Percentiles rank a stretch among this genome's conserved stretches.
Evolutionary conservation across 176 grass and related monocot species (phyloP).

Genomic region (Lolium multiflorum): DNA sequence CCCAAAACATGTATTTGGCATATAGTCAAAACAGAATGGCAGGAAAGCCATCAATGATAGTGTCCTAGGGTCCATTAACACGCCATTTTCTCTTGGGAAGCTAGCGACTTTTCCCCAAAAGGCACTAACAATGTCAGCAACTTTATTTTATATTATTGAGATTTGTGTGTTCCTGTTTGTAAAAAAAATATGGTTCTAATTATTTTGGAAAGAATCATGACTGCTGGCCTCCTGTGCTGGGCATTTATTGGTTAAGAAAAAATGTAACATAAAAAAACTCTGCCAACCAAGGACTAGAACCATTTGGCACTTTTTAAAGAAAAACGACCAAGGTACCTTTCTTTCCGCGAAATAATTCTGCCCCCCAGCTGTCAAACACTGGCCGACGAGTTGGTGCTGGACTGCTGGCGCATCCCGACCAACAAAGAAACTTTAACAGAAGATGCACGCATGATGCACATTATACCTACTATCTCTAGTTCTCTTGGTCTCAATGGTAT

Average conservation of each 20-base stretch:
- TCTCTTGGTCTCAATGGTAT: neutral
- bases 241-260: neutral
- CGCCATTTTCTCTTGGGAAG: neutral
- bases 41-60: conserved; percentile 8
- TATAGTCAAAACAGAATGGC: conserved; percentile 21
- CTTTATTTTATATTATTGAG: neutral
- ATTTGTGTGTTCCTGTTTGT: neutral
- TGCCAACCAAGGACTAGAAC: neutral
- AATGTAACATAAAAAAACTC: neutral
- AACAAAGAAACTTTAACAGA: neutral
- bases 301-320: neutral
- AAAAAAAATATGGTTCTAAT: neutral
- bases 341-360: neutral
- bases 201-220: neutral
- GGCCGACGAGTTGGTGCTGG: neutral
- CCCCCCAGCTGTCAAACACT: neutral
- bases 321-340: neutral
- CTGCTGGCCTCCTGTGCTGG: neutral
- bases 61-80: neutral
- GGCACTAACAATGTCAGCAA: neutral
- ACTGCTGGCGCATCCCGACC: neutral
- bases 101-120: neutral
- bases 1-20: conserved; percentile 19
- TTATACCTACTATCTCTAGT: neutral
- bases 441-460: neutral